These are phyloP conservation scores for Eimeria sp. DNA, from an alignment of 169 alveolate genomes.

Conservation along the genomic window DNA sequence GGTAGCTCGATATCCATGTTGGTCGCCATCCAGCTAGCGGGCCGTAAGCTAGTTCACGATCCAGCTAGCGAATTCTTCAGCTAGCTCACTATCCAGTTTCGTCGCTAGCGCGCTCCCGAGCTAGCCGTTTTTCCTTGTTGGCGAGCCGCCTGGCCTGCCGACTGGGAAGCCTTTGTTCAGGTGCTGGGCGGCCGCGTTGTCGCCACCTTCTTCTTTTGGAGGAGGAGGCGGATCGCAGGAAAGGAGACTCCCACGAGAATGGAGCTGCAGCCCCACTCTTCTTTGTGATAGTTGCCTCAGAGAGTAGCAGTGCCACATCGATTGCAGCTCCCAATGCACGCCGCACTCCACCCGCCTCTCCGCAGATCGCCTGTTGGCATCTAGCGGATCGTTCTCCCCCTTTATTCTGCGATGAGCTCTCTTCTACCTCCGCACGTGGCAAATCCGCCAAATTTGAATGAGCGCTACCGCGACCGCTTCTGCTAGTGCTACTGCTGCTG, in stretches of 20 bases:
- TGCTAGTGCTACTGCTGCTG: background rate
- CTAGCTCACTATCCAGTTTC: background rate
- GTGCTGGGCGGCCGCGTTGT: conserved; percentile 36
- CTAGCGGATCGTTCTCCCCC: background rate
- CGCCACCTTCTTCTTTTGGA: conserved; percentile 57
- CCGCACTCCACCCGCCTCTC: background rate
- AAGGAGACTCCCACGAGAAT: conserved; percentile 58
- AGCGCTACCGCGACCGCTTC: background rate
- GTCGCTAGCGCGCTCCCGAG: conserved; percentile 4
- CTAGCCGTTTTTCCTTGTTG: background rate
- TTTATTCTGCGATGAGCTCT: background rate
- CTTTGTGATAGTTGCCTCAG: conserved; percentile 58
- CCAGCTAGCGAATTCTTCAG: background rate
- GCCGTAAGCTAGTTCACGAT: background rate
- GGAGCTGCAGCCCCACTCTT: conserved; percentile 58
- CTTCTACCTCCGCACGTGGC: background rate
- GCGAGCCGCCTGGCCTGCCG: conserved; percentile 65
- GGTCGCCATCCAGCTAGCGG: background rate
- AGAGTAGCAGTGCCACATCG: conserved; percentile 75
- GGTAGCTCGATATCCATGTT: too few relatives aligned
- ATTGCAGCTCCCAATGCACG: conserved; percentile 79
- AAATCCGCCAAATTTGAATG: background rate
- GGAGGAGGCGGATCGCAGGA: conserved; percentile 21
- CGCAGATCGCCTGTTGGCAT: background rate
- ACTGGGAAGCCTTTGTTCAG: conserved; percentile 38